phyloP scores from a whole-genome alignment of 108 stramenopile species.

The Cyclotella kingstonii region DNA sequence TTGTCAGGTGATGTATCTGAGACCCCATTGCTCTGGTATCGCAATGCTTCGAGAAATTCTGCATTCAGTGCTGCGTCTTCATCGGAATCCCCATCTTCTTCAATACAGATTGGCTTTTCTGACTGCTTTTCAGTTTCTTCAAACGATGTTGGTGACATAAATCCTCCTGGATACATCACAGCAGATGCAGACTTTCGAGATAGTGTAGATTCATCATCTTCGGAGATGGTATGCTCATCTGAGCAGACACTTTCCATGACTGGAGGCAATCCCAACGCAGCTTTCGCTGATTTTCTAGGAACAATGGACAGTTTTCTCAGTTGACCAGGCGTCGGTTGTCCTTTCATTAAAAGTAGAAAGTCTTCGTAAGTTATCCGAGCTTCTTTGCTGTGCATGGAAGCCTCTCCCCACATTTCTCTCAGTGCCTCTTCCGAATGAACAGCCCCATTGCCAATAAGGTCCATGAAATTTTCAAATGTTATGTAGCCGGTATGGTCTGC shows the following conservation, averaged over 20 bases:
- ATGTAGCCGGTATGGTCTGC: constrained; percentile 74
- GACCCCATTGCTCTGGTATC: constrained; percentile 29
- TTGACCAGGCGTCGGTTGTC: constrained; percentile 44
- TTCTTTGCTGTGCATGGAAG: constrained; percentile 36
- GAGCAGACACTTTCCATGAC: constrained; percentile 11
- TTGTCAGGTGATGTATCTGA: constrained; percentile 4
- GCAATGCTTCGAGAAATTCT: constrained; percentile 36
- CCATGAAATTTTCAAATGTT: constrained; percentile 70
- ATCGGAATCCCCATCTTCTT: too few relatives aligned
- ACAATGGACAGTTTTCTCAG: constrained; percentile 7
- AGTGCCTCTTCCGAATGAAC: constrained; percentile 57
- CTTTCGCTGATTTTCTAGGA: constrained; percentile 1
- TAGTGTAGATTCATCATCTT: too few relatives aligned
- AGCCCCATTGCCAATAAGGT: constrained; percentile 62
- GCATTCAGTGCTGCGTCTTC: constrained; percentile 27
- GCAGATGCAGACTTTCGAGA: too few relatives aligned
- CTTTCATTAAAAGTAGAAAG: constrained; percentile 61
- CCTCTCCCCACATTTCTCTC: constrained; percentile 57
- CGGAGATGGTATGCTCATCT: constrained; percentile 2
- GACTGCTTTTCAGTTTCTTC: constrained; percentile 17
- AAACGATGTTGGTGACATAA: constrained; percentile 30
- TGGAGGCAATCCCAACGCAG: constrained; percentile 6
- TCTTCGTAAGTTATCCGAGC: constrained; percentile 59
- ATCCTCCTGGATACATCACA: constrained; percentile 17
- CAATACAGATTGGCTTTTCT: constrained; percentile 32